Base-by-base conservation (phyloP, 2,329 filamentous ascomycete genomes). In the Diaporthe velutina region DNA sequence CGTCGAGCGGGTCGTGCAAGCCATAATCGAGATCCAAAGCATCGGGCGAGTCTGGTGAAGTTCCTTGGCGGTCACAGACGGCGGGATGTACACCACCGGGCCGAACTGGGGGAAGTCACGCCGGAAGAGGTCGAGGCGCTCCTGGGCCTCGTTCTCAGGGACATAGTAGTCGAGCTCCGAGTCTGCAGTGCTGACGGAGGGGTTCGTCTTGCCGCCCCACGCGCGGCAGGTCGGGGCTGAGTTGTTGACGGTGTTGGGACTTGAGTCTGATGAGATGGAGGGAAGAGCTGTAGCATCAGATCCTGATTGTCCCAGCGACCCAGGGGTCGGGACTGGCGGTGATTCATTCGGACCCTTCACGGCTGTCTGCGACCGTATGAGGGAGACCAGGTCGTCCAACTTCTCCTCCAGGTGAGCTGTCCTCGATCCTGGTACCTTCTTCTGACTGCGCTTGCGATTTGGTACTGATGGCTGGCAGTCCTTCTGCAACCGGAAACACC, bases 11-110 rank as follows among this genome's bases (percentile, higher is more conserved):
- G 84, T 84, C 2, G 86, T 85, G 13, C 88, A 79, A 52, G 86
- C 83, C 78, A 86, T 83, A 61, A 91, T 88, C 48, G 84, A 85
- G 12, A 88, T 78, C 85, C 87, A 90, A 7, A 90, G 77, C 67
- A 89, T 87, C 0, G 90, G 88, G 6, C 82, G 80, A 13, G 85
- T 81, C 6, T 77, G 78, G 2, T 80, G 83, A 2, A 90, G 79
- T 22, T 83, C 76, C 28, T 80, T 79, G 1, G 86, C 84, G 0
- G 83, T 84, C 55, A 81, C 79, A 5, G 81, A 79, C 0, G 80
- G 74, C 0, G 83, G 79, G 0, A 89, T 77, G 50, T 84, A 78
- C 57, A 88, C 80, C 68, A 88, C 86, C 0, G 88, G 87, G 25
- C 88, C 85, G 67, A 83, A 84, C 0, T 79, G 80, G 5, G 87